Evolutionary conservation across 23 red algal species (phyloP), one percentile per base, ranked within the genome.

Genomic region (Agarophyton chilense): DNA sequence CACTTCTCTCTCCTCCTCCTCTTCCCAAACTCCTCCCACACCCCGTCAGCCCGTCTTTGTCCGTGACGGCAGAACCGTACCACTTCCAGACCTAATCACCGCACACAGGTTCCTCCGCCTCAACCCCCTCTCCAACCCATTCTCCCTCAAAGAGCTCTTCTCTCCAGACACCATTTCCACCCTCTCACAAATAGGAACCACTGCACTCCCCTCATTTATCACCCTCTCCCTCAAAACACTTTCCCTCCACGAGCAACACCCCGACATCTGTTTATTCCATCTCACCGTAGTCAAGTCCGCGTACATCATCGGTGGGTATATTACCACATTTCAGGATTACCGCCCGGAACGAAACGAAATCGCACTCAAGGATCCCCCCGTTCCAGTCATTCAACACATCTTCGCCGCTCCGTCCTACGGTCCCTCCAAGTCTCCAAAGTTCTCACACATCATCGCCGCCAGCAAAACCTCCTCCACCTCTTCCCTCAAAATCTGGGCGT

Each of bases 331-430:
- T 13, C 18, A 38, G 10, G 35, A 74, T 21, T 74, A 29, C 68
- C 42, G 40, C 68, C 68, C 68, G 14, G 11, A 74, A 24, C 68
- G 68, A 21, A 74, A 74, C 68, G 68, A 74, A 44, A 41, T 74
- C 44, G 44, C 6, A 9, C 7, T 47, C 44, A 12, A 12, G 6
- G 12, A 47, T 47, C 6, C 44, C 12, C 68, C 68, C 40, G 12
- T 74, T 11, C 22, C 68, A 74, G 12, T 74, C 1, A 10, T 38
- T 21, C 1, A 74, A 74, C 68, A 34, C 21, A 74, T 74, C 10
- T 74, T 74, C 68, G 68, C 68, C 10, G 68, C 68, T 21, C 68
- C 68, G 13, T 11, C n/a, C 10, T 74, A 36, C 68, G 1, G 68
- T 21, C 68, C 68, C 21, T 74, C 28, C 10, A 74, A 74, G 42